Conservation (phyloP, 169 alveolate species). For the Plasmodium malariae region DNA sequence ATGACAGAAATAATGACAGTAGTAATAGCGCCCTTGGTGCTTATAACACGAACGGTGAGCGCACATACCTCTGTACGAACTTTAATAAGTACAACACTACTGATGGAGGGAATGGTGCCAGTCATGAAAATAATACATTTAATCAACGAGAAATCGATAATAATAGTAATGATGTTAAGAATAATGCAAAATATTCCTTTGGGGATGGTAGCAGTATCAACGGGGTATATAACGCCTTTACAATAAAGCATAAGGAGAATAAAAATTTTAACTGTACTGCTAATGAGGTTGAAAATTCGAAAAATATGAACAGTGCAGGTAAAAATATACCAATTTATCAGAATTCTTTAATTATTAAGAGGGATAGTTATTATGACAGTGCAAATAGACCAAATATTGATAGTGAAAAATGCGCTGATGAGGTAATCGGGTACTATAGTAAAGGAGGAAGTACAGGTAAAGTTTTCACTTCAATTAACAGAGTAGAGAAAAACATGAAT, state of each 20-base stretch:
- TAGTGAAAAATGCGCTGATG: neutral
- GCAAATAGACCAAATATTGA: neutral
- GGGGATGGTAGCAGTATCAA: neutral
- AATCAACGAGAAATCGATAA: too few relatives aligned
- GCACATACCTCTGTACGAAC: neutral
- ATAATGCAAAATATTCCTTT: neutral
- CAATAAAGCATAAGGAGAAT: conserved; percentile 3
- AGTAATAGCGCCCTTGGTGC: too few relatives aligned
- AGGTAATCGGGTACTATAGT: neutral
- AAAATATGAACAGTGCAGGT: neutral
- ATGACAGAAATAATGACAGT: neutral
- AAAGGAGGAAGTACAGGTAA: neutral
- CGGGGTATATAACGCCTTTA: neutral
- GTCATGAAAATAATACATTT: neutral
- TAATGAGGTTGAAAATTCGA: neutral
- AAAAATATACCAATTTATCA: neutral
- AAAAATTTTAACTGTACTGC: neutral
- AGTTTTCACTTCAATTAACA: neutral
- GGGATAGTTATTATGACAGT: neutral
- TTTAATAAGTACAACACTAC: too few relatives aligned
- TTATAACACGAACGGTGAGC: neutral
- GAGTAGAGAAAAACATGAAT: neutral
- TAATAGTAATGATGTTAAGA: neutral
- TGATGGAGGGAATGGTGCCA: neutral
- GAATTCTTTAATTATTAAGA: neutral